Conservation (phyloP, 2,329 filamentous ascomycete species). For the Sordariomycetes sp. region DNA sequence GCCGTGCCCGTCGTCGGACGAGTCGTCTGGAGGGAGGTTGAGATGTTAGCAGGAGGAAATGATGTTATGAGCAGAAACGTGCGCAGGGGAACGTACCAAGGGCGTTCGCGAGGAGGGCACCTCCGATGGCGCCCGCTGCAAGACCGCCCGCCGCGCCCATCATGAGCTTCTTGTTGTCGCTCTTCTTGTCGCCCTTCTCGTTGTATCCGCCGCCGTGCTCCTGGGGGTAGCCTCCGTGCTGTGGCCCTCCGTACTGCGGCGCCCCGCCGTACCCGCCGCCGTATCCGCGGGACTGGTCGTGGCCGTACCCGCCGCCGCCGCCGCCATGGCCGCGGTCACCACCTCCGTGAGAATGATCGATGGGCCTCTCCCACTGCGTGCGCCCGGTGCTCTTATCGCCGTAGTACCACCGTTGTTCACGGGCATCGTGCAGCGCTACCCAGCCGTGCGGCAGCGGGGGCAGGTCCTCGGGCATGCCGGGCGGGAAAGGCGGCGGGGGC, state of each 20-base stretch:
- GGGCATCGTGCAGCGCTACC: slow-evolving; percentile 52
- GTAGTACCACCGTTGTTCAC: slow-evolving; percentile 53
- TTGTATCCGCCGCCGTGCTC: slow-evolving; percentile 10
- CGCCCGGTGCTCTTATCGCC: slow-evolving; percentile 51
- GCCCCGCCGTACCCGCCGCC: slow-evolving; percentile 7
- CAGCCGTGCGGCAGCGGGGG: slow-evolving; percentile 50
- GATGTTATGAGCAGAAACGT: background rate
- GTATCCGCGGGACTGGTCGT: slow-evolving; percentile 1
- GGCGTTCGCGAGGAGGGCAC: slow-evolving; percentile 46
- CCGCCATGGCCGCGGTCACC: background rate
- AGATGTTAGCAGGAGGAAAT: background rate
- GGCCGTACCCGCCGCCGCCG: background rate
- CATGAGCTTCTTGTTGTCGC: slow-evolving; percentile 42
- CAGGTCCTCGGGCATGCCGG: slow-evolving; percentile 15
- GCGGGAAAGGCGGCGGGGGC: slow-evolving; percentile 9
- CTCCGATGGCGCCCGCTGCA: slow-evolving; percentile 44
- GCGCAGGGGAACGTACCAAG: slow-evolving; percentile 29
- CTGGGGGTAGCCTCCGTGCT: slow-evolving; percentile 7
- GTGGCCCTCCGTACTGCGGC: slow-evolving; percentile 10
- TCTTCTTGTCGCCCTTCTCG: slow-evolving; percentile 22
- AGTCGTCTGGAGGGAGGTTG: slow-evolving; percentile 9
- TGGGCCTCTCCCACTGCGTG: slow-evolving; percentile 54
- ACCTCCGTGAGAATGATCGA: slow-evolving; percentile 8
- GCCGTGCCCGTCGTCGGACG: slow-evolving; percentile 9
- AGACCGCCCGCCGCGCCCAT: slow-evolving; percentile 49